phyloP scores from a whole-genome alignment of 2,329 filamentous ascomycete genomes.

The Sporothrix schenckii region DNA sequence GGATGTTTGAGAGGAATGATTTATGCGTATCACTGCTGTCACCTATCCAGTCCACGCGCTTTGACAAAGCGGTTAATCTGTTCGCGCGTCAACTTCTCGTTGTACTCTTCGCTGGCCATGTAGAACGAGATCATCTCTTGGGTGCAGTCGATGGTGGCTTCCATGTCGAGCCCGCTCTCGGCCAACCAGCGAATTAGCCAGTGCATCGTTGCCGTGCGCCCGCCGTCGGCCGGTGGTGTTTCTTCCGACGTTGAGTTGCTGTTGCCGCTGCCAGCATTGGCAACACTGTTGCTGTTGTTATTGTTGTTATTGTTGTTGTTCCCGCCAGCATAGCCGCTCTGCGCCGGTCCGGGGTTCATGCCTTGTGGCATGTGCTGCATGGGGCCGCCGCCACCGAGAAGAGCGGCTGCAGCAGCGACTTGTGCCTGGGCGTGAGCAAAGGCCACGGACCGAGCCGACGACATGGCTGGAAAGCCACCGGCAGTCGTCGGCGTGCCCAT shows the following conservation, averaged over 20 bases:
- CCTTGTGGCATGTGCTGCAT: conserved; percentile 22
- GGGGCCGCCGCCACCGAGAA: conserved; percentile 7
- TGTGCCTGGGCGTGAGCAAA: conserved; percentile 16
- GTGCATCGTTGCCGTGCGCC: conserved; percentile 58
- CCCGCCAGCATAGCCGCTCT: background rate
- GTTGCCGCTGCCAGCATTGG: background rate
- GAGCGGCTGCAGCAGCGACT: background rate
- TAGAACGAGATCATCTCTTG: conserved; percentile 92
- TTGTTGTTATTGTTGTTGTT: background rate
- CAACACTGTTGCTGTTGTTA: background rate
- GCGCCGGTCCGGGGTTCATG: background rate
- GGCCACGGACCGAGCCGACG: conserved; percentile 15
- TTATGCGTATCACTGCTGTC: conserved; percentile 30
- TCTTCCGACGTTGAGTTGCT: conserved; percentile 18
- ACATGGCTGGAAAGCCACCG: conserved; percentile 5
- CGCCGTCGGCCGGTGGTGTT: conserved; percentile 20
- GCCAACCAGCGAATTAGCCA: conserved; percentile 76
- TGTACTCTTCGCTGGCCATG: conserved; percentile 66
- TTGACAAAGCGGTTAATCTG: conserved; percentile 64
- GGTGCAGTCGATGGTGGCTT: conserved; percentile 82
- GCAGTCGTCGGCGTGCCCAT: conserved; percentile 29
- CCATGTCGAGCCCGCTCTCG: conserved; percentile 82
- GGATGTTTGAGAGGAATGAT: background rate
- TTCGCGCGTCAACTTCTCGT: conserved; percentile 61
- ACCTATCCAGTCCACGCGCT: conserved; percentile 59